phyloP scores from a whole-genome alignment of 2,329 filamentous ascomycete genomes.

The Lachnellula hyalina region DNA sequence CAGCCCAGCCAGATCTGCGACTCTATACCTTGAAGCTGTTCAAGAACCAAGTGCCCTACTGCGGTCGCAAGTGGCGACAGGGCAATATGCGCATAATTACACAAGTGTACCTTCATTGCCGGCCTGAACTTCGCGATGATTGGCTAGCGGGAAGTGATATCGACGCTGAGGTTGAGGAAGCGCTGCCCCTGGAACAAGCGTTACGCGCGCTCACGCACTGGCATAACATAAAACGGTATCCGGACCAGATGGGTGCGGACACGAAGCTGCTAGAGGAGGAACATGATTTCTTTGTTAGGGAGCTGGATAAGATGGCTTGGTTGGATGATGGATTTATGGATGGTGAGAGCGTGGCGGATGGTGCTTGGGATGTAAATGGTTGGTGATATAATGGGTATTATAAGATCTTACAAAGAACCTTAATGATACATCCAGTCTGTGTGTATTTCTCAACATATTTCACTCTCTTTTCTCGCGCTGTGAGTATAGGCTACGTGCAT shows the following conservation, averaged over 20 bases:
- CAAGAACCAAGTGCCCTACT: conserved; percentile 98
- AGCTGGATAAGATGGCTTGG: conserved; percentile 66
- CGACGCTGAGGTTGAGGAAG: conserved; percentile 89
- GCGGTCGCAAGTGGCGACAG: conserved; percentile 95
- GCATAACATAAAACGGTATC: conserved; percentile 82
- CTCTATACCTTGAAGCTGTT: conserved; percentile 97
- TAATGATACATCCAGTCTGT: background rate
- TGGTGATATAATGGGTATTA: background rate
- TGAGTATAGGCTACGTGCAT: too few relatives aligned
- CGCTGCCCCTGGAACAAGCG: conserved; percentile 85
- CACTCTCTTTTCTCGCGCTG: too few relatives aligned
- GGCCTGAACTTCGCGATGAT: conserved; percentile 88
- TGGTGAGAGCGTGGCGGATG: conserved; percentile 35
- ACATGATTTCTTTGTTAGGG: conserved; percentile 72
- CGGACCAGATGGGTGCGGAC: conserved; percentile 62
- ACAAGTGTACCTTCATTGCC: conserved; percentile 88
- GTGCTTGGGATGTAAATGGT: conserved; percentile 17
- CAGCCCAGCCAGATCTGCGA: conserved; percentile 80
- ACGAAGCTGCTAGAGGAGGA: conserved; percentile 60
- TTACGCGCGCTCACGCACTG: conserved; percentile 86
- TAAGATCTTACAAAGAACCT: background rate
- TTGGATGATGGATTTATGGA: conserved; percentile 24
- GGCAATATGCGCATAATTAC: conserved; percentile 99
- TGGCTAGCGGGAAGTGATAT: conserved; percentile 90
- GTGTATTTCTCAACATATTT: too few relatives aligned